Conservation (phyloP, 345 rosid species). For the Arabidopsis suecica region DNA sequence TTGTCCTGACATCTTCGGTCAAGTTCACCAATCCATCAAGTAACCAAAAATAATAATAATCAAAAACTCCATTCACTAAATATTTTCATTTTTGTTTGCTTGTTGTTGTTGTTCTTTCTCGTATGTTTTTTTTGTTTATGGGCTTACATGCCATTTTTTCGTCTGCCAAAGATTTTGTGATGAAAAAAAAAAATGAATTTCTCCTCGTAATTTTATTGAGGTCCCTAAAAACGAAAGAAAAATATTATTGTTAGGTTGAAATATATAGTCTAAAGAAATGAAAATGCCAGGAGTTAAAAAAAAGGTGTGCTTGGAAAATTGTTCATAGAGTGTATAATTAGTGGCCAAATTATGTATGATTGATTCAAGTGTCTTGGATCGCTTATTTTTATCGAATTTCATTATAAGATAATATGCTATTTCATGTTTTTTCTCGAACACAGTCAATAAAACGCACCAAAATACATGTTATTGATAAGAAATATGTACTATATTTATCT, state of each 20-base stretch:
- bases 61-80: background rate
- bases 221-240: background rate
- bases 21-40: slow-evolving; percentile 42
- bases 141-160: background rate
- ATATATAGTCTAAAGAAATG: background rate
- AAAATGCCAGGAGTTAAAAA: background rate
- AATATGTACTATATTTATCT: too few relatives aligned
- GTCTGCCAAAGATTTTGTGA: background rate
- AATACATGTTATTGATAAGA: too few relatives aligned
- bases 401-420: background rate
- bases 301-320: background rate
- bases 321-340: background rate
- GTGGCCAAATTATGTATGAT: background rate
- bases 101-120: background rate
- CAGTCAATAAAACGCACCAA: background rate
- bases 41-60: background rate
- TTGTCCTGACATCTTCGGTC: slow-evolving; percentile 89
- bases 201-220: background rate
- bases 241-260: background rate
- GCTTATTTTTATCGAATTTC: too few relatives aligned
- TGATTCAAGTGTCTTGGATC: background rate
- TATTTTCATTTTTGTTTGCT: background rate
- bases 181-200: background rate
- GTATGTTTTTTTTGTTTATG: slow-evolving; percentile 12
- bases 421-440: background rate